These are phyloP conservation scores for Mycena maculata DNA, from an alignment of 768 basidiomycete species.

Conservation along the genomic window DNA sequence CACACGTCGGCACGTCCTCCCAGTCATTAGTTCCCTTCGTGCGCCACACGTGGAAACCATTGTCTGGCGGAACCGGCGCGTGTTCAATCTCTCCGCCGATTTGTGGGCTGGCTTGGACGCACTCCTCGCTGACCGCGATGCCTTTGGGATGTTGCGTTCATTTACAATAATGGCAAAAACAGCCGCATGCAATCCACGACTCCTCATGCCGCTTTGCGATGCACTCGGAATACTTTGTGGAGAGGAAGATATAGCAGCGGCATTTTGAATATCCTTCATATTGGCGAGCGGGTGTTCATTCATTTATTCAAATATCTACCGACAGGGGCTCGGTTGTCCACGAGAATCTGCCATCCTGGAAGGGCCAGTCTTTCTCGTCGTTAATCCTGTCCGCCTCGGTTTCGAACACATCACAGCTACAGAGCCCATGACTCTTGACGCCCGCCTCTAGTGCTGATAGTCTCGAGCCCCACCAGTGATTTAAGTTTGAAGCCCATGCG, in stretches of 20 bases:
- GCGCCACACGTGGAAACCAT: conserved; percentile 18
- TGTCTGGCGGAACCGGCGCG: conserved; percentile 24
- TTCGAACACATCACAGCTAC: too few relatives aligned
- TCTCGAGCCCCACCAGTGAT: too few relatives aligned
- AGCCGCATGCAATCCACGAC: conserved; percentile 13
- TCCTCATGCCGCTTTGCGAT: conserved; percentile 25
- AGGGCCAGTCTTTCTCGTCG: too few relatives aligned
- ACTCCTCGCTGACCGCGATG: conserved; percentile 13
- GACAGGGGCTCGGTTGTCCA: too few relatives aligned
- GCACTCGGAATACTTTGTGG: conserved; percentile 20
- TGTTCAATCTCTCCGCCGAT: conserved; percentile 12
- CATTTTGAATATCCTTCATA: too few relatives aligned
- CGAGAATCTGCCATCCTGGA: too few relatives aligned
- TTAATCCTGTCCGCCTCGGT: too few relatives aligned
- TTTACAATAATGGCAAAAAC: conserved; percentile 8
- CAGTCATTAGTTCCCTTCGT: background rate
- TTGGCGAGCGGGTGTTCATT: too few relatives aligned
- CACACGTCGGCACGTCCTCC: conserved; percentile 18
- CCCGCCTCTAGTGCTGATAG: too few relatives aligned
- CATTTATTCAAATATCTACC: too few relatives aligned
- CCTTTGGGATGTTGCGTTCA: conserved; percentile 1
- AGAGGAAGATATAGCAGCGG: conserved; percentile 3
- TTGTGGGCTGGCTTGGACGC: conserved; percentile 18
- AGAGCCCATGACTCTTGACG: too few relatives aligned
- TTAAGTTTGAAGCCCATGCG: too few relatives aligned